phyloP scores from a whole-genome alignment of 2,329 filamentous ascomycete species.

The Madurella fahalii region DNA sequence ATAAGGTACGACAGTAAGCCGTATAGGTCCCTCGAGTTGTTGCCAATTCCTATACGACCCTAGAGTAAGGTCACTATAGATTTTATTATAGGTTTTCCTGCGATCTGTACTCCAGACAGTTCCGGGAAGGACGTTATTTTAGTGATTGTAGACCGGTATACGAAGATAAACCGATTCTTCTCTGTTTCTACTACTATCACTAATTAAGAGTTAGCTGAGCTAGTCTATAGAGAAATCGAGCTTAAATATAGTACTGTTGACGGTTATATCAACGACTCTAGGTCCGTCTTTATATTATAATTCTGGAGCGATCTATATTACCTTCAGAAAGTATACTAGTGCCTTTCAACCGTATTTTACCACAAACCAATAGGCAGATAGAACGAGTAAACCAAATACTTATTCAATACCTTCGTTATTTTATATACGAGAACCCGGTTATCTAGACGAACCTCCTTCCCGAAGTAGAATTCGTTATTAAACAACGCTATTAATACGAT shows the following conservation, averaged over 20 bases:
- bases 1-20: neutral
- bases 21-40: neutral
- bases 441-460: neutral
- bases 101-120: neutral
- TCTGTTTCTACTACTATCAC: neutral
- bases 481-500: neutral
- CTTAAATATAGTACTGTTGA: neutral
- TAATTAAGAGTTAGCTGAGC: neutral
- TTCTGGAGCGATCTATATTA: constrained; percentile 1
- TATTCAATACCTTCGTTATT: neutral
- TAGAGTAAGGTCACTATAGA: neutral
- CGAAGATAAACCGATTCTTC: constrained; percentile 1
- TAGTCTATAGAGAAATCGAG: neutral
- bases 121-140: neutral
- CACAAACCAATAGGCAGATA: neutral
- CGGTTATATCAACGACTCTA: neutral
- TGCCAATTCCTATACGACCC: neutral
- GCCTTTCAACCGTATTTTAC: neutral
- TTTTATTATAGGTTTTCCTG: neutral
- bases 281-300: neutral
- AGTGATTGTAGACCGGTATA: neutral
- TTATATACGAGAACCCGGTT: neutral
- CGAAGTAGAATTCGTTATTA: neutral
- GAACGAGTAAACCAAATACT: neutral
- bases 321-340: neutral